Evolutionary conservation across 225 moss, liverwort and hornwort genomes (phyloP).

Genomic region (Pseudisothecium myosuroides): DNA sequence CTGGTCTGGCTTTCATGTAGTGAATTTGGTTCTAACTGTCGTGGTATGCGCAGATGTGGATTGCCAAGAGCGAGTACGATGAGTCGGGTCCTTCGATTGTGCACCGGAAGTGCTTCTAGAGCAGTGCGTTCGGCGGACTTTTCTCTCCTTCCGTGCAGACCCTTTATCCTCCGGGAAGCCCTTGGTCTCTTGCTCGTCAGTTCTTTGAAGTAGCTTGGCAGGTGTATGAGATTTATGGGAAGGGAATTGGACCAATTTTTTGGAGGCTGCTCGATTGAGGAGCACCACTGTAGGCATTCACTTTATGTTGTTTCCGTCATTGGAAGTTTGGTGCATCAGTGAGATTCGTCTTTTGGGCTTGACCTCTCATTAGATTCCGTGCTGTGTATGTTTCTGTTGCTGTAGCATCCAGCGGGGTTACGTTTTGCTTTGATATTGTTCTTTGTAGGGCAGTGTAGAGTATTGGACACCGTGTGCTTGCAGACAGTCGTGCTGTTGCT

Average conservation of each 20-base stretch:
- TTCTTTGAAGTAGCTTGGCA: neutral
- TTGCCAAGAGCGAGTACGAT: conserved; percentile 85
- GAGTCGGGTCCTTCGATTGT: conserved; percentile 95
- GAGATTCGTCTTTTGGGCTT: neutral
- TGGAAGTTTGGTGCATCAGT: conserved; percentile 7
- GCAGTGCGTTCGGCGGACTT: neutral
- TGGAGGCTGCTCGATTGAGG: conserved; percentile 11
- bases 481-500: neutral
- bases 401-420: neutral
- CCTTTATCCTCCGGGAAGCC: neutral
- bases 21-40: neutral
- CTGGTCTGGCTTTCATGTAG: rapidly evolving
- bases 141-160: neutral
- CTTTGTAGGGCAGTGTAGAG: neutral
- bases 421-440: conserved; percentile 10
- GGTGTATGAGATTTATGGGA: neutral
- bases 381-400: conserved; percentile 8
- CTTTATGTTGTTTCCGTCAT: conserved; percentile 8
- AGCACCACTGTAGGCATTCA: conserved; percentile 10
- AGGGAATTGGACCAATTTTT: neutral
- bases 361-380: conserved; percentile 1
- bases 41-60: conserved; percentile 72
- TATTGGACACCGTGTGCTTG: neutral
- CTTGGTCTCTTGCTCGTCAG: neutral
- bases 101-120: conserved; percentile 95